A percentile compares a stretch with the other conserved stretches of the same genome.
These are phyloP conservation scores for Acer yangbiense DNA, from an alignment of 345 rosid genomes.

Conservation along the genomic window DNA sequence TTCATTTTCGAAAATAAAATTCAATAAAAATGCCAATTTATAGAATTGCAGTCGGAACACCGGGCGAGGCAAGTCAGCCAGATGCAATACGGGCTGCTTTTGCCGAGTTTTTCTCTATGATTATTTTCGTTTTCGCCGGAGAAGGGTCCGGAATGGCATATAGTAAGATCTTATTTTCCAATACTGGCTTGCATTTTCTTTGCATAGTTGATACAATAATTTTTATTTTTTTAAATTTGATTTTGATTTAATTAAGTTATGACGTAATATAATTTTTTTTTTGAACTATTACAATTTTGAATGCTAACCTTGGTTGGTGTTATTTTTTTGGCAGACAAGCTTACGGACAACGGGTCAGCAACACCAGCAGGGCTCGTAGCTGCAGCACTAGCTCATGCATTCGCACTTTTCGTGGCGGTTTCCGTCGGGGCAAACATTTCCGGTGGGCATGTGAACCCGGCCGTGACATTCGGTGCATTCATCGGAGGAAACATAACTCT, in stretches of 20 bases:
- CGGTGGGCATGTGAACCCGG: conserved; percentile 90
- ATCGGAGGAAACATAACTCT: conserved; percentile 73
- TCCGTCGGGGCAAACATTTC: conserved; percentile 78
- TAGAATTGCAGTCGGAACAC: conserved; percentile 59
- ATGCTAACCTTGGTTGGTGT: background rate
- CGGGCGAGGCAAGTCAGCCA: conserved; percentile 68
- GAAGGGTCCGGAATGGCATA: conserved; percentile 92
- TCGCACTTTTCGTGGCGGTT: conserved; percentile 76
- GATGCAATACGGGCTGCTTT: conserved; percentile 66
- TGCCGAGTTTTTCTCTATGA: conserved; percentile 73
- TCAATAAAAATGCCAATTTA: conserved; percentile 51
- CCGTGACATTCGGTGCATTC: conserved; percentile 87
- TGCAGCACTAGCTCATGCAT: conserved; percentile 72
- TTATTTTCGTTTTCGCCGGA: conserved; percentile 87
- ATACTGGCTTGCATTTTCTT: background rate
- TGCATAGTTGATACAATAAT: background rate
- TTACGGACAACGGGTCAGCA: conserved; percentile 47
- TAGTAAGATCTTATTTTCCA: conserved; percentile 35
- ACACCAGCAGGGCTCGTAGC: conserved; percentile 75
- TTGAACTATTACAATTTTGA: background rate
- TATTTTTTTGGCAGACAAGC: conserved; percentile 27
- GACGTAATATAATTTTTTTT: too few species aligned
- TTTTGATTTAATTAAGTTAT: too few species aligned
- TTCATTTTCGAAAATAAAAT: too few species aligned
- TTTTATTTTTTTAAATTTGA: background rate